A percentile compares a stretch with the other conserved stretches of the same genome.
Conservation (phyloP, 768 basidiomycete species). For the Tremella yokohamensis region DNA sequence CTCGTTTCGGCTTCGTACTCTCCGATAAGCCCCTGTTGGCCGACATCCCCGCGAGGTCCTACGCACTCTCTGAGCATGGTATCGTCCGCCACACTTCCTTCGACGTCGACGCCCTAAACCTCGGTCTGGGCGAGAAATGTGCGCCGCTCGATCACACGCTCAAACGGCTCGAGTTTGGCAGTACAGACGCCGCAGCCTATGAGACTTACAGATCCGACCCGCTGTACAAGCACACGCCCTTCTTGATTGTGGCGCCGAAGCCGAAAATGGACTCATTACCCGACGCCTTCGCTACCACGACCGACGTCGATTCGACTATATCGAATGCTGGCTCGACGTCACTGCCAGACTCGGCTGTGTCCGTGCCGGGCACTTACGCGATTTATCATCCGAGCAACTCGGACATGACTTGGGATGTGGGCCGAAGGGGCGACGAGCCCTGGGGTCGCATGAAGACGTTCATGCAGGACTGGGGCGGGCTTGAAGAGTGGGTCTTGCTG, state of each 20-base stretch:
- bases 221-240: conserved; percentile 50
- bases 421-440: conserved; percentile 41
- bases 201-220: conserved; percentile 45
- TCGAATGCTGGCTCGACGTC: neutral
- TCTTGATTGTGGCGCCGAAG: conserved; percentile 35
- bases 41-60: conserved; percentile 34
- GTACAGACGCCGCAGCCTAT: conserved; percentile 43
- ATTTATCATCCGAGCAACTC: conserved; percentile 39
- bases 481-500: conserved; percentile 44
- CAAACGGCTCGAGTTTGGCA: conserved; percentile 32
- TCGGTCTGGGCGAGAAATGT: conserved; percentile 46
- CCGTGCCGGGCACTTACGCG: conserved; percentile 7
- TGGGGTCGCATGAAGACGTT: conserved; percentile 44
- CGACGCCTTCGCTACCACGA: too few species aligned
- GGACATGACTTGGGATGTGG: conserved; percentile 43
- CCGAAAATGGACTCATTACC: conserved; percentile 5
- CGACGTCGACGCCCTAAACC: conserved; percentile 28
- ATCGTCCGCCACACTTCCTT: conserved; percentile 32
- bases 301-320: too few species aligned
- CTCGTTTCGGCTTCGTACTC: neutral
- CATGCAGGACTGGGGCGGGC: conserved; percentile 43
- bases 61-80: conserved; percentile 39
- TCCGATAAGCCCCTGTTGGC: conserved; percentile 22
- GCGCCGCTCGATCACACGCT: conserved; percentile 43
- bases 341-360: neutral